A percentile compares a stretch with the other conserved stretches of the same genome.
phyloP scores from a whole-genome alignment of 352 stramenopile species.

The Phytophthora podocarpi region DNA sequence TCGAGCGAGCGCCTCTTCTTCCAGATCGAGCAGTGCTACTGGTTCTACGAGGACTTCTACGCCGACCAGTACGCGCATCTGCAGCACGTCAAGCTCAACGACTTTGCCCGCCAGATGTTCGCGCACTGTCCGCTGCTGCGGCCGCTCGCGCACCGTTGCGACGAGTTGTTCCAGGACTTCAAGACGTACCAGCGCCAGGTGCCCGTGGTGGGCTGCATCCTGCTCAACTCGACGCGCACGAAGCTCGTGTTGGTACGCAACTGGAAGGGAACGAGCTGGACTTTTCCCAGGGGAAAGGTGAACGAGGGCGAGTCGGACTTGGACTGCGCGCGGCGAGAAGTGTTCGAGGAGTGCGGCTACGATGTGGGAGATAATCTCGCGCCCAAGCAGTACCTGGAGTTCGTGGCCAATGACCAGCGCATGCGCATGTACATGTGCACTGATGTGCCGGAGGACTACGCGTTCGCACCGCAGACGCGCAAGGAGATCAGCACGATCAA shows the following conservation, averaged over 20 bases:
- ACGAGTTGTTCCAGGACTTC: slow-evolving; percentile 94
- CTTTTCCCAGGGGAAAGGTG: slow-evolving; percentile 93
- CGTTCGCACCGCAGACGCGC: slow-evolving; percentile 92
- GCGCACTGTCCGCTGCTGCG: slow-evolving; percentile 88
- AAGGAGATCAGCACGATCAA: slow-evolving; percentile 95
- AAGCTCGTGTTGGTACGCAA: slow-evolving; percentile 92
- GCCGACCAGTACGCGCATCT: slow-evolving; percentile 88
- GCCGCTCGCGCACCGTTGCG: slow-evolving; percentile 85
- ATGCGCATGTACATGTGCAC: slow-evolving; percentile 93
- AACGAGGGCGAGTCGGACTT: slow-evolving; percentile 92
- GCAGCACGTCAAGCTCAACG: slow-evolving; percentile 93
- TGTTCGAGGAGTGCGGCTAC: slow-evolving; percentile 93
- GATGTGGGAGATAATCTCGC: slow-evolving; percentile 79
- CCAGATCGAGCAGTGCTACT: slow-evolving; percentile 97
- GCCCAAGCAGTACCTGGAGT: slow-evolving; percentile 84
- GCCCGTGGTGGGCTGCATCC: slow-evolving; percentile 94
- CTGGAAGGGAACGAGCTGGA: slow-evolving; percentile 93
- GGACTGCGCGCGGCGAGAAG: slow-evolving; percentile 90
- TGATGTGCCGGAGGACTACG: slow-evolving; percentile 91
- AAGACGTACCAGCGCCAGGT: slow-evolving; percentile 94
- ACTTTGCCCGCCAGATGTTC: slow-evolving; percentile 94
- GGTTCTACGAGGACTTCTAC: slow-evolving; percentile 98
- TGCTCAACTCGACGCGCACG: slow-evolving; percentile 86
- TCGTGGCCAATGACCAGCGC: slow-evolving; percentile 87
- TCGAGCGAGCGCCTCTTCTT: slow-evolving; percentile 96